Base-by-base conservation (phyloP, 2,329 filamentous ascomycete species). In the Hansfordia pulvinata region DNA sequence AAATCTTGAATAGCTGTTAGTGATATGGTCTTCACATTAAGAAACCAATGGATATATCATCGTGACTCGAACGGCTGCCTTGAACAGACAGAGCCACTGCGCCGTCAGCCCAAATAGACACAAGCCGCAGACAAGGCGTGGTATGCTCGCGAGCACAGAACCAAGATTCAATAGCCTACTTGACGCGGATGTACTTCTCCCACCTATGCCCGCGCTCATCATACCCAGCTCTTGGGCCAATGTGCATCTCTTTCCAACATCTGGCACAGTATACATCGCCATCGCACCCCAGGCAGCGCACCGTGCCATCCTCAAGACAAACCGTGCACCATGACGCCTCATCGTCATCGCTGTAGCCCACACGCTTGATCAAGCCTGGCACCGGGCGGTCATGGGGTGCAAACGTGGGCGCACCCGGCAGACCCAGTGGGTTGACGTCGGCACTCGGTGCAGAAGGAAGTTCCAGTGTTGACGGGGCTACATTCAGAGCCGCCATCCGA, bases 171-270 rank as follows among this genome's bases (percentile, higher is more conserved):
- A 26, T 5, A 25, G n/a, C n/a, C n/a, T 10, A 19, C 16, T 10
- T 8, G 17, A 8, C 25, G 22, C 22, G 25, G n/a, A n/a, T n/a
- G n/a, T n/a, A 77, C 35, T 65, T 65, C 26, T 78, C 68, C 35
- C 76, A 78, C 36, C 62, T 63, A 42, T 93, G 84, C 1, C 59
- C 64, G 31, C 66, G 59, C 47, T 85, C 79, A 31, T 86, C 81
- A 25, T 68, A 75, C 1, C 71, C 73, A 0, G 78, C 81, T 23
- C 62, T 59, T 1, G 74, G 71, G 0, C 79, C 76, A 18, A 70
- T 56, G 42, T 92, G 84, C 49, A 84, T 83, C 43, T 88, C 82
- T 32, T 63, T 66, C 83, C 83, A 93, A 56, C 84, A 92, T 10
- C 67, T 58, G 13, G 63, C 59, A 47, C 84, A 93, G 46, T 88